Evolutionary conservation across 495 filamentous ascomycete species (phyloP), one percentile per base, ranked within the genome.

Genomic region (Hypoxylon subgilvum): DNA sequence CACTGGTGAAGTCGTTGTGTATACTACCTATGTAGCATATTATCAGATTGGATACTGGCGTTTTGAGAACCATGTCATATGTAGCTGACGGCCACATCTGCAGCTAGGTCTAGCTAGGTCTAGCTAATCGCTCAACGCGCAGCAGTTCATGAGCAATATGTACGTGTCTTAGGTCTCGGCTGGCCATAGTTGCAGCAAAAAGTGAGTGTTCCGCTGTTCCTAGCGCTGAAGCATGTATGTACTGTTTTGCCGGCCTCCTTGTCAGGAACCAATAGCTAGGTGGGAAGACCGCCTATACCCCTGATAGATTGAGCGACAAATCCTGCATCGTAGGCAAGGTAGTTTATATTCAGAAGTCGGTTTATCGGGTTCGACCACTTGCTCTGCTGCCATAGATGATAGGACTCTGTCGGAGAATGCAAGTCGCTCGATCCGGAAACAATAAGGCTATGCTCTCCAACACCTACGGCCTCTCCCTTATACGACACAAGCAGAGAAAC

Each of bases 391-490:
- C n/a, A n/a, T n/a, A n/a, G n/a, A n/a, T n/a, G 49, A 56, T 41
- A 57, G 44, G 28, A 55, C 40, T 36, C 44, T 51, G 55, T 54
- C 52, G 50, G 61, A 65, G 57, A 57, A 60, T 61, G 62, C 62
- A 61, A 35, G 62, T 65, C 62, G 62, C 62, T 57, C 47, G 52
- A 65, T 65, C 34, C 52, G 62, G 62, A 65, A 65, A 39, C 35
- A 46, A 39, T 40, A 46, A 44, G 44, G 39, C 61, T 50, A 54
- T 59, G 61, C 49, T 13, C 52, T 56, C 32, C 50, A 43, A 45
- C 40, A 30, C 34, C 60, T 52, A 53, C 42, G 21, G 50, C 39
- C 18, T 58, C 61, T 48, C 44, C 50, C 55, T 54, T 45, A 50
- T 50, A 47, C 44, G 23, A 59, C 61, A 40, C 16, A 30, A 45